phyloP scores from a whole-genome alignment of 106 monocot species.

The Chionographis japonica region DNA sequence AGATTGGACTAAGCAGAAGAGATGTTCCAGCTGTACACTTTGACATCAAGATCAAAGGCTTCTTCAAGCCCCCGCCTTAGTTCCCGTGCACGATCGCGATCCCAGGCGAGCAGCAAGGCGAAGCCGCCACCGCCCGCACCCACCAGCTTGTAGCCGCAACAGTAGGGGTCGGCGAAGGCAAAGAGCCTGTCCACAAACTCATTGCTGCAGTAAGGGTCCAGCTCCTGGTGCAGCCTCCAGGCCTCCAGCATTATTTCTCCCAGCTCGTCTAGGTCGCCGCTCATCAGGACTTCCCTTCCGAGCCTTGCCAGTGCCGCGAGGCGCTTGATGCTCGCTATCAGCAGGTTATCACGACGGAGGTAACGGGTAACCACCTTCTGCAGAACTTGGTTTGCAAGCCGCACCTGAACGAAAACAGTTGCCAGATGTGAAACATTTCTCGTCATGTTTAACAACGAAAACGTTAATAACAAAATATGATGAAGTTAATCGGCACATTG shows the following conservation, averaged over 20 bases:
- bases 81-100: slow-evolving; percentile 30
- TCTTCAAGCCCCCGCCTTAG: slow-evolving; percentile 41
- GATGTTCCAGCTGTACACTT: slow-evolving; percentile 80
- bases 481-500: no score
- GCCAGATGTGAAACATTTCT: no score
- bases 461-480: no score
- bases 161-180: slow-evolving; percentile 60
- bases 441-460: no score
- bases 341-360: slow-evolving; percentile 79
- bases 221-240: slow-evolving; percentile 92
- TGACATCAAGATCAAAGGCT: slow-evolving; percentile 49
- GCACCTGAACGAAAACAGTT: slow-evolving; percentile 39
- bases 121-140: slow-evolving; percentile 98
- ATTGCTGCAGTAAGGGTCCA: slow-evolving; percentile 96
- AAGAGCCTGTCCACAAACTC: slow-evolving; percentile 80
- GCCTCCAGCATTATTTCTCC: slow-evolving; percentile 89
- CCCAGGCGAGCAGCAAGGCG: slow-evolving; percentile 76
- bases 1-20: neutral
- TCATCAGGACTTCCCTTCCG: slow-evolving; percentile 90
- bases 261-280: slow-evolving; percentile 72
- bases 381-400: slow-evolving; percentile 81
- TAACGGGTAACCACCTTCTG: slow-evolving; percentile 89
- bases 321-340: slow-evolving; percentile 86
- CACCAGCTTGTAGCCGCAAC: slow-evolving; percentile 86
- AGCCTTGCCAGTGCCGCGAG: slow-evolving; percentile 59